Evolutionary conservation across 2,329 filamentous ascomycete genomes (phyloP), one percentile per base, ranked within the genome.

Genomic region (Exophiala sp.): DNA sequence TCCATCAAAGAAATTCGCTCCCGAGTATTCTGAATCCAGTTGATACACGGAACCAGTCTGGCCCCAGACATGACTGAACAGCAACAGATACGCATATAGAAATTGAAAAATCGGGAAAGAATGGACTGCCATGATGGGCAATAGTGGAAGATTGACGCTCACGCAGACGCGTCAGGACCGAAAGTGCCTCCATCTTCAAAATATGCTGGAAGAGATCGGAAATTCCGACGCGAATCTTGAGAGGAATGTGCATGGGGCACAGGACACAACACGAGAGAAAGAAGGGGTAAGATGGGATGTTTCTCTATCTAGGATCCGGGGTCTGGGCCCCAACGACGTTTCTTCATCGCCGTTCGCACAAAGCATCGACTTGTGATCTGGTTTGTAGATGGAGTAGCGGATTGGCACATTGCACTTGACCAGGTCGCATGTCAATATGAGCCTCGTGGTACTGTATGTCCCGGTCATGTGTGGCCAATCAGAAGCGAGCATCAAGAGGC

Each of bases 1-100:
- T 44, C 64, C 62, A 48, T 66, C 62, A 48, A 70, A 70, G 61
- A 70, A 71, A 44, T 60, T 64, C 9, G 61, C 55, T 8, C 66
- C 67, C 9, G 58, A 56, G 50, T 67, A 65, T 35, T 57, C 52
- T 8, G 58, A 22, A 30, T 58, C 57, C 21, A 60, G 37, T 29
- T 53, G 48, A 48, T 58, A 59, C 16, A 51, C 45, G 2, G 53
- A 55, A 30, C 55, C 37, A 13, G 57, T 56, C 16, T 55, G 32
- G 13, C 50, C 53, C 18, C 18, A 30, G 16, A 43, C 55, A 37
- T 32, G 58, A 41, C 42, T 44, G 13, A 52, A 47, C 43, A 34
- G 50, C n/a, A 50, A 42, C 42, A 48, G 49, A 52, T 30, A 58
- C 4, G 34, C 30, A 38, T 50, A 29, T 41, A 48, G 35, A 42